Evolutionary conservation across 805 yeast genomes (phyloP).

Genomic region (Lachancea kluyveri): DNA sequence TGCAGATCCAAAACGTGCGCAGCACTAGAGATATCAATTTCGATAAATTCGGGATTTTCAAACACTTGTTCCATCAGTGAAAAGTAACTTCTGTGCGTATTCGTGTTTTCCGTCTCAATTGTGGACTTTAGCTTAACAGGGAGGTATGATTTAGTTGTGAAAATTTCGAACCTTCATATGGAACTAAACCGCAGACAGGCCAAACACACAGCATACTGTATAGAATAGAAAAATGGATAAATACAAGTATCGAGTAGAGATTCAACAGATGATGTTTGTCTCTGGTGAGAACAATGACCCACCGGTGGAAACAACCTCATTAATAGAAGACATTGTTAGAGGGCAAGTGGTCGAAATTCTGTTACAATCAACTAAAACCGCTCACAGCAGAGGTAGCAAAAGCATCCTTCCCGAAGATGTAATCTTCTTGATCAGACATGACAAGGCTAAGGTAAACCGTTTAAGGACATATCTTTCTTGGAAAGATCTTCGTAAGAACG

Average conservation of each 20-base stretch:
- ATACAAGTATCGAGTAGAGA: constrained; percentile 82
- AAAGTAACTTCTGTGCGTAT: too few relatives aligned
- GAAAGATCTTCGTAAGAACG: constrained; percentile 91
- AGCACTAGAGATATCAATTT: constrained; percentile 8
- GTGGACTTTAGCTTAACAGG: too few relatives aligned
- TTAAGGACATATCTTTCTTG: constrained; percentile 87
- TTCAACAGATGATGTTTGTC: constrained; percentile 99
- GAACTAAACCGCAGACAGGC: too few relatives aligned
- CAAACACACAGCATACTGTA: too few relatives aligned
- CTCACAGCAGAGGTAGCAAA: constrained; percentile 72
- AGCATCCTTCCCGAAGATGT: constrained; percentile 89
- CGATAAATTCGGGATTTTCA: constrained; percentile 25
- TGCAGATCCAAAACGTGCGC: constrained; percentile 10
- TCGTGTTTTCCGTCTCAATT: too few relatives aligned
- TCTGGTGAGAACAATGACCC: constrained; percentile 94
- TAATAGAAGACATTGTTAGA: constrained; percentile 90
- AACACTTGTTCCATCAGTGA: constrained; percentile 9
- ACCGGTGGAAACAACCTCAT: constrained; percentile 83
- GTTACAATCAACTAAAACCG: constrained; percentile 70
- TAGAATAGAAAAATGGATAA: constrained; percentile 33
- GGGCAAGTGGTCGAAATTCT: constrained; percentile 89
- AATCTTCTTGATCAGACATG: constrained; percentile 86
- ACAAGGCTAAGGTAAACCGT: constrained; percentile 88
- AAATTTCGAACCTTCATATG: too few relatives aligned
- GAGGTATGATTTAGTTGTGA: too few relatives aligned